phyloP scores from a whole-genome alignment of 352 stramenopile genomes.

The Globisporangium paroecandrum region DNA sequence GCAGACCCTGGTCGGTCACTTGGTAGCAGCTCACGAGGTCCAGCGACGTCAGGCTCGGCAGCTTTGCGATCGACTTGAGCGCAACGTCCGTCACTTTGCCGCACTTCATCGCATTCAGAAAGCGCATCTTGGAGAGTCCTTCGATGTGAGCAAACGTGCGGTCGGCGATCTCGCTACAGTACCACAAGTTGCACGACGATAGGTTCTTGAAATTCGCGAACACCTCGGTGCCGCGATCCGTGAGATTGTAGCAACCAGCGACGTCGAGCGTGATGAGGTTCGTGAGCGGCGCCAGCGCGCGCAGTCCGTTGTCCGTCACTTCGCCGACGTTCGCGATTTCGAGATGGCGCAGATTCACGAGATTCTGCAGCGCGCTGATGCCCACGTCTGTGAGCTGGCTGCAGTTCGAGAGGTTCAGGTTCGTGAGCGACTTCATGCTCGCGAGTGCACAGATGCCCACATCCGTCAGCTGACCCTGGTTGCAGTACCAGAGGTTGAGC shows the following conservation, averaged over 20 bases:
- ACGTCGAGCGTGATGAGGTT: slow-evolving; percentile 66
- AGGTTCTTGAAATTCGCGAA: slow-evolving; percentile 51
- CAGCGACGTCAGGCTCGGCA: slow-evolving; percentile 58
- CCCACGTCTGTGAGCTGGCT: slow-evolving; percentile 65
- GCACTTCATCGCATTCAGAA: slow-evolving; percentile 83
- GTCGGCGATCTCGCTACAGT: slow-evolving; percentile 77
- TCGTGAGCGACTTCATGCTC: slow-evolving; percentile 51
- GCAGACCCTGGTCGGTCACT: slow-evolving; percentile 53
- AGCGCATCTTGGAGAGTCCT: slow-evolving; percentile 50
- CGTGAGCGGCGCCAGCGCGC: slow-evolving; percentile 43
- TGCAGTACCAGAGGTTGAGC: slow-evolving; percentile 82
- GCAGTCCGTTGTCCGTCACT: slow-evolving; percentile 57
- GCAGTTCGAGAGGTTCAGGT: slow-evolving; percentile 77
- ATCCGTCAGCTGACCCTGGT: slow-evolving; percentile 73
- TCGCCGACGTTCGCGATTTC: slow-evolving; percentile 79
- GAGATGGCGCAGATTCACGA: slow-evolving; percentile 63
- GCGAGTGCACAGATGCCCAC: slow-evolving; percentile 46
- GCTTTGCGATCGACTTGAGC: slow-evolving; percentile 42
- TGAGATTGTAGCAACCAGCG: slow-evolving; percentile 80
- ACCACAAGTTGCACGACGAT: slow-evolving; percentile 75
- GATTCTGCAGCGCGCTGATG: slow-evolving; percentile 39
- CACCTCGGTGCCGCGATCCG: slow-evolving; percentile 58
- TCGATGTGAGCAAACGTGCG: slow-evolving; percentile 56
- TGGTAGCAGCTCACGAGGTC: slow-evolving; percentile 79
- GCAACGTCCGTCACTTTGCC: slow-evolving; percentile 61